phyloP scores from a whole-genome alignment of 768 basidiomycete species.

The Tylopilus sp. region DNA sequence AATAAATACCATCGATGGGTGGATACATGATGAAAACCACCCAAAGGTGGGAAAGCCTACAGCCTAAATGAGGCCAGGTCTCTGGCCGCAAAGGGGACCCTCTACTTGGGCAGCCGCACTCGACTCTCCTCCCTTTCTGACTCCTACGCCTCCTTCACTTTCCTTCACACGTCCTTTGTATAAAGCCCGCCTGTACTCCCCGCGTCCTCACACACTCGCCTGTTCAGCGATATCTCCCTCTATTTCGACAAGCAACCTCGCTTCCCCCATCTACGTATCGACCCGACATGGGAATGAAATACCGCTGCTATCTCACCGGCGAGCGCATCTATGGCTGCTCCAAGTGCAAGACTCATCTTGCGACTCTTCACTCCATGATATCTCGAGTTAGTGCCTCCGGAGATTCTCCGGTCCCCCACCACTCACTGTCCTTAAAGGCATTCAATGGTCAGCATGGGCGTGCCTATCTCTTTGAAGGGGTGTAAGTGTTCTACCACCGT shows the following conservation, averaged over 20 bases:
- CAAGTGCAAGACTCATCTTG: conserved; percentile 83
- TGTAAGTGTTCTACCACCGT: conserved; percentile 53
- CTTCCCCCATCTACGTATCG: neutral
- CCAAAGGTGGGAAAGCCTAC: conserved; percentile 26
- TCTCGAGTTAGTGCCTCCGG: conserved; percentile 61
- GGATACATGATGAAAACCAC: neutral
- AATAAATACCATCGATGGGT: conserved; percentile 5
- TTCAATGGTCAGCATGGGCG: conserved; percentile 97
- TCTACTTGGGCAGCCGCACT: conserved; percentile 4
- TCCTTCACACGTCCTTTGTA: conserved; percentile 30
- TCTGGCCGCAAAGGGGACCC: conserved; percentile 23
- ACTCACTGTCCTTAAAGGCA: conserved; percentile 50
- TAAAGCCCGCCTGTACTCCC: conserved; percentile 20
- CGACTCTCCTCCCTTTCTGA: conserved; percentile 1
- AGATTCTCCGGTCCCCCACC: neutral
- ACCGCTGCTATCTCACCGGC: conserved; percentile 81
- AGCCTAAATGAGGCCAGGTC: conserved; percentile 22
- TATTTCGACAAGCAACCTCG: neutral
- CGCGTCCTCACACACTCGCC: neutral
- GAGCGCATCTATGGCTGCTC: conserved; percentile 87
- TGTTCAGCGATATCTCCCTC: conserved; percentile 3
- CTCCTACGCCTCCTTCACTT: conserved; percentile 7
- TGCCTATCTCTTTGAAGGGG: conserved; percentile 90
- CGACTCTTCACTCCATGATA: conserved; percentile 89
- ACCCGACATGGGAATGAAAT: conserved; percentile 79